phyloP scores from a whole-genome alignment of 1,139 yeast genomes.

The Nakaseomyces glabratus region DNA sequence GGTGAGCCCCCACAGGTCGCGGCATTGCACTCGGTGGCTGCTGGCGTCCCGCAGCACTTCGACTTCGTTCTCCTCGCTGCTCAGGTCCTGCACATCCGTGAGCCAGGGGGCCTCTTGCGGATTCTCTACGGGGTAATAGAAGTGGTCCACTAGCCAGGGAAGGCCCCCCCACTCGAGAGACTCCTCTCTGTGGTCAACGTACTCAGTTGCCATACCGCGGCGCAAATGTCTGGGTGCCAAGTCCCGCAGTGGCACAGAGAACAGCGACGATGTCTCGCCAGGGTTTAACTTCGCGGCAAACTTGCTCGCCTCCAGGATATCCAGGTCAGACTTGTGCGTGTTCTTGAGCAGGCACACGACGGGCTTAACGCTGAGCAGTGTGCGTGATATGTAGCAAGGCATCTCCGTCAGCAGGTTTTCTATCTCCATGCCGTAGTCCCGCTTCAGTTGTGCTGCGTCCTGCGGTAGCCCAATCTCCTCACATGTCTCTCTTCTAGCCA shows the following conservation, averaged over 20 bases:
- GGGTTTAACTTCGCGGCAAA: conserved; percentile 43
- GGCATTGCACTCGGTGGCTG: conserved; percentile 25
- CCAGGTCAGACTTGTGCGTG: conserved; percentile 25
- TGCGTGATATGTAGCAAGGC: conserved; percentile 72
- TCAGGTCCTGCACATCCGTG: conserved; percentile 48
- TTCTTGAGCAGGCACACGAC: conserved; percentile 56
- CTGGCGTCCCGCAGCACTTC: conserved; percentile 19
- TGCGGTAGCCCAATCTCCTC: conserved; percentile 77
- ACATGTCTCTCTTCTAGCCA: conserved; percentile 71
- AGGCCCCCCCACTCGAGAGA: conserved; percentile 55
- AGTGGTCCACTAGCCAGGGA: conserved; percentile 56
- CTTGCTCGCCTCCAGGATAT: conserved; percentile 19
- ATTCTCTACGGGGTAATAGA: conserved; percentile 49
- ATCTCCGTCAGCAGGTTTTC: conserved; percentile 30
- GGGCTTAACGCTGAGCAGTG: conserved; percentile 75
- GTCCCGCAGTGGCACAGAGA: conserved; percentile 60
- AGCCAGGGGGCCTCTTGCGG: conserved; percentile 54
- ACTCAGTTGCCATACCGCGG: conserved; percentile 24
- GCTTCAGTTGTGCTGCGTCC: conserved; percentile 38
- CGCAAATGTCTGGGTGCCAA: conserved; percentile 31
- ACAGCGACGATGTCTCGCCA: conserved; percentile 61
- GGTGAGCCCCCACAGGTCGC: conserved; percentile 87
- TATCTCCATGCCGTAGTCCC: conserved; percentile 42
- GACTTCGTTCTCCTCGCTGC: conserved; percentile 45
- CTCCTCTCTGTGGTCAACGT: conserved; percentile 30